These are phyloP conservation scores for Schoenoplectus triqueter DNA, from an alignment of 202 grass and related monocot genomes.

Conservation along the genomic window DNA sequence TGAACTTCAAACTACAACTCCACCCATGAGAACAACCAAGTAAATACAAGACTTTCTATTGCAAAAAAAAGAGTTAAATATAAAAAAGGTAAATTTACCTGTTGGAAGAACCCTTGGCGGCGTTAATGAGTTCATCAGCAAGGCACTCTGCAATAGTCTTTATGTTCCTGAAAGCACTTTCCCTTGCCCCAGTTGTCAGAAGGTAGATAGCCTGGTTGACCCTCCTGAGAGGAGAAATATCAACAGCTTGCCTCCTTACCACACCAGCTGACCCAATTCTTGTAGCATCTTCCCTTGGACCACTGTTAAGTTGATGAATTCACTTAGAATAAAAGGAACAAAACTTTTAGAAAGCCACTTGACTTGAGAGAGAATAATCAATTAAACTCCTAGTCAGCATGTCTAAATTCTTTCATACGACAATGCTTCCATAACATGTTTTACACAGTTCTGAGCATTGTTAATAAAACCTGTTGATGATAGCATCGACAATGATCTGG, in stretches of 20 bases:
- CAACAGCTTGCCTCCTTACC: conserved; percentile 61
- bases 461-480: conserved; percentile 56
- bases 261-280: conserved; percentile 65
- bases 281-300: conserved; percentile 63
- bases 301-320: conserved; percentile 42
- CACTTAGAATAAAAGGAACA: background rate
- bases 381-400: background rate
- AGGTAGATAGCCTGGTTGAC: conserved; percentile 64
- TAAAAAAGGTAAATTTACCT: conserved; percentile 39
- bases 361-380: background rate
- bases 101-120: conserved; percentile 65
- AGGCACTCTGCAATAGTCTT: conserved; percentile 68
- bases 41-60: background rate
- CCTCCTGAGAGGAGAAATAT: conserved; percentile 60
- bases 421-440: background rate
- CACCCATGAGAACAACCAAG: background rate
- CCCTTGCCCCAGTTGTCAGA: conserved; percentile 58
- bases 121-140: conserved; percentile 64
- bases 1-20: background rate
- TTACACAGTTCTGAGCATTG: background rate
- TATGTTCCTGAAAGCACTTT: conserved; percentile 63
- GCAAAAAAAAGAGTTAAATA: background rate
- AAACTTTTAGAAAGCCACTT: background rate
- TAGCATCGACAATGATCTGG: conserved; percentile 64
- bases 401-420: background rate